Percentiles rank a stretch among this genome's conserved stretches.
These are phyloP conservation scores for Kwoniella dendrophila DNA, from an alignment of 768 basidiomycete species.

Conservation along the genomic window DNA sequence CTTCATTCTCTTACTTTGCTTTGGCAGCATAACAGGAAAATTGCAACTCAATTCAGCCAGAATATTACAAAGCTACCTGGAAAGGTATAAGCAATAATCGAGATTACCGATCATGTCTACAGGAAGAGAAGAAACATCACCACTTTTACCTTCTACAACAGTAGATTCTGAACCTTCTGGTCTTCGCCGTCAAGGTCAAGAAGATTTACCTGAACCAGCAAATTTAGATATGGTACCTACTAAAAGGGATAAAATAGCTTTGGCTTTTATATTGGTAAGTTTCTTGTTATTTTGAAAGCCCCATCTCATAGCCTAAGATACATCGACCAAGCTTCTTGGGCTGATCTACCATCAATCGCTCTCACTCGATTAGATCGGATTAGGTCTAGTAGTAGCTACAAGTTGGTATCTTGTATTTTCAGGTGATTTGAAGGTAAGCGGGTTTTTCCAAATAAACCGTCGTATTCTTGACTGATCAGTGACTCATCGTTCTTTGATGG, in stretches of 20 bases:
- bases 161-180: conserved; percentile 13
- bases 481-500: neutral
- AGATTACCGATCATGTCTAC: neutral
- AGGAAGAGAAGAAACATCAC: conserved; percentile 15
- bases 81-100: neutral
- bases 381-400: conserved; percentile 40
- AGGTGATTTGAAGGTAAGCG: conserved; percentile 30
- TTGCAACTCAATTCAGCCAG: neutral
- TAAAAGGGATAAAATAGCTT: conserved; percentile 19
- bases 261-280: conserved; percentile 7
- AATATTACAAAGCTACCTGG: neutral
- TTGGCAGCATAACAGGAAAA: neutral
- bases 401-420: conserved; percentile 47
- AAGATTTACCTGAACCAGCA: neutral
- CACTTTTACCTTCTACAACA: conserved; percentile 15
- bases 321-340: neutral
- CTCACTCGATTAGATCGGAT: conserved; percentile 20
- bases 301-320: neutral
- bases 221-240: conserved; percentile 23
- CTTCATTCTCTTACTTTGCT: neutral
- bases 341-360: neutral
- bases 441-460: neutral
- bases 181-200: neutral
- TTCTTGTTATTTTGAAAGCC: neutral
- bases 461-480: neutral